phyloP scores from a whole-genome alignment of 495 filamentous ascomycete species.

The Aspergillus cavernicola region DNA sequence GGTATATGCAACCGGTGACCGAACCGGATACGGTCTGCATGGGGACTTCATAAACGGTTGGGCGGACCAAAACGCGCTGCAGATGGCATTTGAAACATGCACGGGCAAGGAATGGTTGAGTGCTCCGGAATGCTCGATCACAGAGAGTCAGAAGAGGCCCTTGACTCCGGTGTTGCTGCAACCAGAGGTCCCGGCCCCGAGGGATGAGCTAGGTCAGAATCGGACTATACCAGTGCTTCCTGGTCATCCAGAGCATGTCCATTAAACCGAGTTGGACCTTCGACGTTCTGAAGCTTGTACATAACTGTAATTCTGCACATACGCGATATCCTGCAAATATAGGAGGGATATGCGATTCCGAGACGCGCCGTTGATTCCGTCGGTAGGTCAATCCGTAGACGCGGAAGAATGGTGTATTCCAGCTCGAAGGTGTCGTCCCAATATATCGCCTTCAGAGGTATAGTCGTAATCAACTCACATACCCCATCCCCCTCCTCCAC shows the following conservation, averaged over 20 bases:
- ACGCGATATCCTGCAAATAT: not conserved
- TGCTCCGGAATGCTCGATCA: slow-evolving; percentile 18
- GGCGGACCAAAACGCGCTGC: slow-evolving; percentile 19
- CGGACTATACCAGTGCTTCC: slow-evolving; percentile 14
- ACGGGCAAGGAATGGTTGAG: slow-evolving; percentile 10
- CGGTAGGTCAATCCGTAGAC: no score
- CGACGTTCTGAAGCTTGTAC: not conserved
- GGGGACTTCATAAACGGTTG: slow-evolving; percentile 26
- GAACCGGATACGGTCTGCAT: slow-evolving; percentile 28
- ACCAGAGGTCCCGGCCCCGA: slow-evolving; percentile 10
- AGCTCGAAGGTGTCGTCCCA: not conserved
- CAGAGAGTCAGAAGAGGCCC: slow-evolving; percentile 7
- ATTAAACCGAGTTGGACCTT: not conserved
- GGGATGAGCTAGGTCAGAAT: slow-evolving; percentile 20
- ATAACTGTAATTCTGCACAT: not conserved
- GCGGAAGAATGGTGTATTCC: no score
- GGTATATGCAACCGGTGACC: slow-evolving; percentile 26
- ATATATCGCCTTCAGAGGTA: not conserved
- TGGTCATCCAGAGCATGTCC: slow-evolving; percentile 11
- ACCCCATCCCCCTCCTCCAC: slow-evolving; percentile 52
- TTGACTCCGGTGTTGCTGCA: slow-evolving; percentile 2
- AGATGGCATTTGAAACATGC: slow-evolving; percentile 17
- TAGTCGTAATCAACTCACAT: slow-evolving; percentile 19
- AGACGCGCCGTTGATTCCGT: no score
- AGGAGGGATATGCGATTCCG: not conserved